Base-by-base conservation (phyloP, 1,139 yeast species). In the Lodderomyces orthopsilosis region DNA sequence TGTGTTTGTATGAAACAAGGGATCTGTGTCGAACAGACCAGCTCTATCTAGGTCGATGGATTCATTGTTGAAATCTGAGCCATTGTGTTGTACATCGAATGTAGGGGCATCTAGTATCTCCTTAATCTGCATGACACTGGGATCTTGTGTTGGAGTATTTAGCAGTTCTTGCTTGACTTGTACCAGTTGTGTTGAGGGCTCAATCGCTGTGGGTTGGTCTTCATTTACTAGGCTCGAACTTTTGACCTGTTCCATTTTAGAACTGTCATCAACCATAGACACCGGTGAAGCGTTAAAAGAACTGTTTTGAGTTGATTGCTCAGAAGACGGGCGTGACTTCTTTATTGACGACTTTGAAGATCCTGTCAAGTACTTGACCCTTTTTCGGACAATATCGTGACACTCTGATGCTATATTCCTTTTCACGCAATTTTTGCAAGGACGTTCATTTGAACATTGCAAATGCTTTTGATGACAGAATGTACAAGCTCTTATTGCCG, bases 391-490 rank as follows among this genome's bases (percentile, higher is more conserved):
- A n/a, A 80, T 78, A 56, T 83, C 86, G 32, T 61, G 65, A 59
- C 93, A 85, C 13, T 67, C 56, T 44, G 70, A 72, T 1, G 68
- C 77, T n/a, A 79, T 58, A 26, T 79, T 77, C 44, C 90, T 61
- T 56, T 83, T 84, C 33, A 73, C 58, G 61, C 93, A 85, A 57
- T 85, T 85, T 51, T 72, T 74, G 55, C 91, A 85, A 0, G 93
- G 91, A 44, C 93, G 52, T 46, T 70, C 71, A 49, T 71, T 63
- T 21, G 70, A 63, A 57, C 91, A 85, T 52, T 84, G 91, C 19
- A 85, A 66, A 54, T 84, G 93, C 50, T 85, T 85, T 28, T 71
- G 65, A 56, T 84, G 89, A 57, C 91, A 85, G 56, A 83, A 82
- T 14, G 71, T 70, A 56, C 93, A 85, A 0, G 91, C 93, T 38